phyloP scores from a whole-genome alignment of 1,139 yeast species.

The Yamadazyma jaroonii region DNA sequence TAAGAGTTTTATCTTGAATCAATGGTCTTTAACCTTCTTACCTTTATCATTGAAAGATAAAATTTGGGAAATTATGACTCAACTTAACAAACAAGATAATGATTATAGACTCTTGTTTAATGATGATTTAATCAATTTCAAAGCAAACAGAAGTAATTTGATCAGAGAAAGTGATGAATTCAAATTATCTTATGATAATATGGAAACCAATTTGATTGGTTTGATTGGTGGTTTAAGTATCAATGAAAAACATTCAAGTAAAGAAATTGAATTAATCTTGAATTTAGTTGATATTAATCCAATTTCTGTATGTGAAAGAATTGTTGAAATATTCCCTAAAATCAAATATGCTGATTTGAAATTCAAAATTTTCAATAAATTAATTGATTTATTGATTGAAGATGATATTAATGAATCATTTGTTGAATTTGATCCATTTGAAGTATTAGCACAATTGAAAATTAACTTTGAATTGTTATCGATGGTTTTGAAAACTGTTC shows the following conservation, averaged over 20 bases:
- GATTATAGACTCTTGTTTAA: conserved; percentile 32
- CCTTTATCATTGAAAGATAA: conserved; percentile 33
- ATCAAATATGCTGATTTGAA: conserved; percentile 56
- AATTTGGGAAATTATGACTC: conserved; percentile 29
- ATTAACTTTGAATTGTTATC: conserved; percentile 48
- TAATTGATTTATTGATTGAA: conserved; percentile 54
- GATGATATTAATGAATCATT: conserved; percentile 17
- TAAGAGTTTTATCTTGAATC: conserved; percentile 41
- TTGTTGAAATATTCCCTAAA: conserved; percentile 51
- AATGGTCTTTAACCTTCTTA: conserved; percentile 35
- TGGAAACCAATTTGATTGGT: conserved; percentile 55
- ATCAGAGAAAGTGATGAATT: conserved; percentile 41
- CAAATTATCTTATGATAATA: conserved; percentile 43
- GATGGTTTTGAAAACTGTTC: conserved; percentile 48
- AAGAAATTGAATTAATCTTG: conserved; percentile 58
- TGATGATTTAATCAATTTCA: conserved; percentile 29
- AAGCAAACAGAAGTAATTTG: conserved; percentile 41
- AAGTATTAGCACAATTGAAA: conserved; percentile 46
- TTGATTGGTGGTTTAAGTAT: conserved; percentile 50
- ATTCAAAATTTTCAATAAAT: conserved; percentile 52
- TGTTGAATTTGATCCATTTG: conserved; percentile 50
- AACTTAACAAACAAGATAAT: conserved; percentile 21
- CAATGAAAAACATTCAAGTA: conserved; percentile 24
- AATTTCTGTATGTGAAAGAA: conserved; percentile 52
- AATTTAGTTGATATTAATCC: conserved; percentile 45